These are phyloP conservation scores for Heliamphora exappendiculata DNA, from an alignment of 148 eudicot species.

Conservation along the genomic window DNA sequence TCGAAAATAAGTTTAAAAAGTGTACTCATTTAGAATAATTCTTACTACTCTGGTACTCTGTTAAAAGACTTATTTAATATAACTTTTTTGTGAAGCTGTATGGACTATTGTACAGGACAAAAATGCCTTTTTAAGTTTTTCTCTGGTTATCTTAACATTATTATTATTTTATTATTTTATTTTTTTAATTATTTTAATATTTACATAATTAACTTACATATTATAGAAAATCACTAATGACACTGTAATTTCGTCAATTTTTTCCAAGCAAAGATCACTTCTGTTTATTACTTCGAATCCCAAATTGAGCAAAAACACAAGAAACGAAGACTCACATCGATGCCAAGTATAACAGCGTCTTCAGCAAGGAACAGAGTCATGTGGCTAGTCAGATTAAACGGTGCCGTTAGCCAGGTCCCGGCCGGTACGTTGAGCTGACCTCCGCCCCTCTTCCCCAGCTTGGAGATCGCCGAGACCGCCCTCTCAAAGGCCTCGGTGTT, in stretches of 20 bases:
- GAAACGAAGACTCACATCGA: slow-evolving; percentile 62
- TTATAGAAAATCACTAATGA: no score
- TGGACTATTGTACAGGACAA: neutral
- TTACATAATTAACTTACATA: no score
- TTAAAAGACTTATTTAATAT: no score
- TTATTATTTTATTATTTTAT: no score
- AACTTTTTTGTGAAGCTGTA: no score
- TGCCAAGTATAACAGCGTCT: slow-evolving; percentile 76
- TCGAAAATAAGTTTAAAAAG: no score
- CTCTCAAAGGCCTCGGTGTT: slow-evolving; percentile 74
- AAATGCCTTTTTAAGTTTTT: neutral
- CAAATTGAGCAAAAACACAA: neutral
- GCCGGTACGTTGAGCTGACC: slow-evolving; percentile 85
- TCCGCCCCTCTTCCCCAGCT: slow-evolving; percentile 69
- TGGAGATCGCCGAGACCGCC: slow-evolving; percentile 57
- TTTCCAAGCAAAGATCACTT: neutral
- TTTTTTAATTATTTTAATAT: no score
- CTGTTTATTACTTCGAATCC: neutral
- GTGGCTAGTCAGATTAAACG: slow-evolving; percentile 87
- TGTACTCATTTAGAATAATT: no score
- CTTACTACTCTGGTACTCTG: no score
- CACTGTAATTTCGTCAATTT: no score
- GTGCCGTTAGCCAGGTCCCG: slow-evolving; percentile 86
- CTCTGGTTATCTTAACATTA: neutral
- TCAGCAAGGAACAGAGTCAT: slow-evolving; percentile 82